A percentile compares a stretch with the other conserved stretches of the same genome.
These are phyloP conservation scores for Hypoxylon intermedium DNA, from an alignment of 495 filamentous ascomycete genomes.

Conservation along the genomic window DNA sequence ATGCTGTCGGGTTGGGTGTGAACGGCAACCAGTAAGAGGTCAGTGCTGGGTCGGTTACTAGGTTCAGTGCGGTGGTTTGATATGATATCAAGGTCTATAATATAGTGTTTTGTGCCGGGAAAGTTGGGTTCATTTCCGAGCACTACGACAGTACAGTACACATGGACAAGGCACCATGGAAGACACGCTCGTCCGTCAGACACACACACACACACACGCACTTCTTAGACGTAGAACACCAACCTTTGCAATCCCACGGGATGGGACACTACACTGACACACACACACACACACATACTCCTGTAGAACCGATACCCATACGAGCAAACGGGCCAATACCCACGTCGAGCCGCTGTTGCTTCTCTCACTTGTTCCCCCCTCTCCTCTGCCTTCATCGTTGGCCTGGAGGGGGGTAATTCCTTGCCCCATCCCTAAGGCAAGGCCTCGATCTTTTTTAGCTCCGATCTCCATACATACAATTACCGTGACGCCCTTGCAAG, in stretches of 20 bases:
- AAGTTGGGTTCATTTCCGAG: slow-evolving; percentile 38
- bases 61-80: slow-evolving; percentile 32
- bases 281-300: slow-evolving; percentile 3
- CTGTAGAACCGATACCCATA: slow-evolving; percentile 11
- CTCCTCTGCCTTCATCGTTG: slow-evolving; percentile 19
- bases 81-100: slow-evolving; percentile 40
- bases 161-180: slow-evolving; percentile 30
- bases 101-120: slow-evolving; percentile 36
- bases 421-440: slow-evolving; percentile 12
- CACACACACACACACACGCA: slow-evolving; percentile 1
- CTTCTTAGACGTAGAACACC: slow-evolving; percentile 12
- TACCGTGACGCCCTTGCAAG: slow-evolving; percentile 36
- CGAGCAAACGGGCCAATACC: slow-evolving; percentile 27
- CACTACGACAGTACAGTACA: slow-evolving; percentile 41
- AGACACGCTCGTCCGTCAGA: slow-evolving; percentile 4
- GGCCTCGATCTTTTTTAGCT: slow-evolving; percentile 35
- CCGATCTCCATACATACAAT: slow-evolving; percentile 33
- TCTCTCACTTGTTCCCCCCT: slow-evolving; percentile 18
- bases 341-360: slow-evolving; percentile 11
- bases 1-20: slow-evolving; percentile 36
- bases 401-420: slow-evolving; percentile 35
- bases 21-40: slow-evolving; percentile 35
- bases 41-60: slow-evolving; percentile 31
- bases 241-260: background rate
- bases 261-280: slow-evolving; percentile 6